Base-by-base conservation (phyloP, 1,284 basidiomycete genomes). In the Ganoderma lucidum region DNA sequence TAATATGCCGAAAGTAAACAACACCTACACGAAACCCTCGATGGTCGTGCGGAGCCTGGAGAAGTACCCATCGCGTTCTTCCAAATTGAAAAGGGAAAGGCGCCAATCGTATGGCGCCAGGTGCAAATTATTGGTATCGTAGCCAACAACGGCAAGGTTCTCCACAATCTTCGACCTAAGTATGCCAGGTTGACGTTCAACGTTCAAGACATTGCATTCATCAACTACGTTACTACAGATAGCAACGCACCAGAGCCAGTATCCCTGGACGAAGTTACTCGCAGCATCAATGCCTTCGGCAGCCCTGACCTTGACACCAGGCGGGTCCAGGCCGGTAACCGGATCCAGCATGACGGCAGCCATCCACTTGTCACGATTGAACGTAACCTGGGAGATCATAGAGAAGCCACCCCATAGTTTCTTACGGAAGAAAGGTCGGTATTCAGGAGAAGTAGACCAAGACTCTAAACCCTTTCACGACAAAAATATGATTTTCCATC, bases 11-110 rank as follows among this genome's bases (percentile, higher is more conserved):
- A 58, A 6, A 51, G 9, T 15, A 23, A 44, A 6, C 10, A 17
- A 56, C 17, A 79, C 86, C 70, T 73, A 93, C 93, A 88, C 91
- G 78, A 97, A 91, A 59, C 91, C 85, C 81, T 99, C 97, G 62
- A 99, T 94, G 4, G 88, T 92, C 8, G 84, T 78, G 82, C 98
- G 98, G 62, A 99, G 85, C 67, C 88, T 90, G 0, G 94, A 95
- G 77, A 98, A 99, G 81, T 97, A 99, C 3, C 91, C 91, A 79
- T 99, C 98, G 41, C 98, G 89, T 73, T 93, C 92, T 82, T 99
- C 96, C 3, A 94, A 83, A 77, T 99, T 99, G 81, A 90, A 93
- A 80, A 90, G 96, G n/a, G 94, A 94, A 65, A 98, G 79, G 51
- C 96, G 87, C 95, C 95, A 97, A 78, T 97, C 96, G 78, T 96